Evolutionary conservation across 1,284 basidiomycete species (phyloP), one percentile per base, ranked within the genome.

Genomic region (Ceratobasidium sp.): DNA sequence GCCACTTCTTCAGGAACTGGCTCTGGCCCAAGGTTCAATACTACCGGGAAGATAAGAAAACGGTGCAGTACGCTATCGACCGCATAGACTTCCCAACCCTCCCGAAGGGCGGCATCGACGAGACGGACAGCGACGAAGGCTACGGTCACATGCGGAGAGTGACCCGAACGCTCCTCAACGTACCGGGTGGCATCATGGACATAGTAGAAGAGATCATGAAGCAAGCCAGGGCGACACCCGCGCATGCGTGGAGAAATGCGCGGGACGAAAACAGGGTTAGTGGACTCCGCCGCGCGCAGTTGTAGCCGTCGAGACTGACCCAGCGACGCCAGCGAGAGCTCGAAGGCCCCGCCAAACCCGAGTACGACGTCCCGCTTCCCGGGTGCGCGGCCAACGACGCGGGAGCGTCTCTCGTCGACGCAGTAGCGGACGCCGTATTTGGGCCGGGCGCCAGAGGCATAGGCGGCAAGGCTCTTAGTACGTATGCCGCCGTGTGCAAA

Each of bases 211-310:
- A 38, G 12, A 5, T 38, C 4, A 76, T 76, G 73, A 40, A 26
- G 62, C 62, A 13, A 1, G 20, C 17, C 33, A n/a, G 12, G 9
- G 61, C 40, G 20, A 66, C 62, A 7, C 73, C 73, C 10, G 62
- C 52, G 13, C 33, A 76, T n/a, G n/a, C 20, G 23, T 76, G 73
- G 73, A 61, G 71, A 17, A 26, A 74, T 23, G 12, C 7, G 26
- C 17, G 38, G n/a, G 50, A 54, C 42, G 57, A 62, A 23, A 62
- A 59, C 33, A 9, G 28, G 26, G 70, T 62, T 17, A 42, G 70
- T 38, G 13, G n/a, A 20, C 1, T 48, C 23, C 15, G 6, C 38
- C 6, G 12, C 1, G 26, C 9, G 15, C 3, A 33, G 33, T 9
- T 12, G 17, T 2, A n/a, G 28, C 17, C 54, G 10, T 5, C 46